Base-by-base conservation (phyloP, 148 eudicot genomes). In the Salicornia ramosissima region DNA sequence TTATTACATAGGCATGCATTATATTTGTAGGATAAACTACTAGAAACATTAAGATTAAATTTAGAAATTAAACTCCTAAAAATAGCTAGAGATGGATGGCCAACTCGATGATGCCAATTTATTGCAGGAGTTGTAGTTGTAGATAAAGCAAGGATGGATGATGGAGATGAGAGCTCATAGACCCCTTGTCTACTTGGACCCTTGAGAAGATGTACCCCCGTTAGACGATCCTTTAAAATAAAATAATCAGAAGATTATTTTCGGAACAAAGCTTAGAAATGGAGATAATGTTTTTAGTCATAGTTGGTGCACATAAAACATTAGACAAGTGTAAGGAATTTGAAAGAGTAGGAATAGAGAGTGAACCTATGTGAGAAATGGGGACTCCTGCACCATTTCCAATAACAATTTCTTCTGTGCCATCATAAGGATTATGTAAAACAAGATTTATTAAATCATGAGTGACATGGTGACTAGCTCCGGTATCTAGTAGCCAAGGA, bases 201-300 rank as follows among this genome's bases (percentile, higher is more conserved):
- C 30, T 10, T 55, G 2, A 24, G 0, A 2, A 55, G 60, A 25
- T 5, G 28, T 55, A 9, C 60, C 60, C 60, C 60, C 60, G 60
- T 55, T 30, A 55, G 60, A 55, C 60, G 60, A 10, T 55, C 60
- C 60, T 55, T 55, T 1, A 55, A 30, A 55, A 55, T 30, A 55
- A 55, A 55, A 55, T 12, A 25, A 55, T 55, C 19, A 55, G 60
- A 25, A 55, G 26, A 13, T 55, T 55, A 25, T 55, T 55, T n/a
- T 55, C 60, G 2, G 15, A 55, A 10, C 29, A 55, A 10, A 55
- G 30, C 25, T 55, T n/a, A 10, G 31, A 55, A 28, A 55, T 55
- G 5, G 60, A 55, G 1, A 55, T 8, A 15, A 57, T 57, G 2
- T 13, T n/a, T n/a, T n/a, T n/a, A n/a, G 34, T 28, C 62, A 57